Percentiles rank a stretch among this genome's conserved stretches.
Conservation (phyloP, 2,329 filamentous ascomycete species). For the Teratosphaeria viscida region DNA sequence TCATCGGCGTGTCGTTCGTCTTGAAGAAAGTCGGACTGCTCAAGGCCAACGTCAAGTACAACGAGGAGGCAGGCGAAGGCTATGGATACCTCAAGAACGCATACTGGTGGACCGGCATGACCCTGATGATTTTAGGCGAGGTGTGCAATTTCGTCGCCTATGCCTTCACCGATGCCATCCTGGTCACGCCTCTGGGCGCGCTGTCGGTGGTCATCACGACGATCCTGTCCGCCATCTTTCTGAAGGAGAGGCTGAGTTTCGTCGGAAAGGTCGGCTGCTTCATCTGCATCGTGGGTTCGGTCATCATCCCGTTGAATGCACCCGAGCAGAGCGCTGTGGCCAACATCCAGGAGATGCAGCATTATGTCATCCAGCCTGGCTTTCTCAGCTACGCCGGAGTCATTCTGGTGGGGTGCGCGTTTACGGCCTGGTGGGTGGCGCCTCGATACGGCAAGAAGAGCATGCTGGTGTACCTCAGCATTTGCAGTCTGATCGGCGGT, state of each 20-base stretch:
- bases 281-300: constrained; percentile 82
- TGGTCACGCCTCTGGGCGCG: constrained; percentile 86
- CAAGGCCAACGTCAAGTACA: constrained; percentile 90
- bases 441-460: constrained; percentile 90
- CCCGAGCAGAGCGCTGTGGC: constrained; percentile 74
- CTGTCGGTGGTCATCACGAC: constrained; percentile 88
- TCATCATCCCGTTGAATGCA: constrained; percentile 91
- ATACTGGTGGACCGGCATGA: constrained; percentile 96
- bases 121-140: constrained; percentile 90
- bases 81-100: constrained; percentile 94
- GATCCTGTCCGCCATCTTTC: constrained; percentile 81
- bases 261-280: constrained; percentile 95
- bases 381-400: constrained; percentile 80
- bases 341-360: constrained; percentile 85
- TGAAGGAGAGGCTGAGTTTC: constrained; percentile 91
- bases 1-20: constrained; percentile 92
- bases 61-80: constrained; percentile 88
- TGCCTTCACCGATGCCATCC: constrained; percentile 89
- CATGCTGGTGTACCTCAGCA: constrained; percentile 94
- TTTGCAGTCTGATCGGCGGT: constrained; percentile 90
- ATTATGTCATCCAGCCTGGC: constrained; percentile 73
- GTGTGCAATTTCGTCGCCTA: constrained; percentile 97
- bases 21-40: constrained; percentile 88
- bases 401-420: constrained; percentile 60
- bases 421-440: constrained; percentile 69